Conservation (phyloP, 2,329 filamentous ascomycete genomes). For the Dothideomycetes sp. region DNA sequence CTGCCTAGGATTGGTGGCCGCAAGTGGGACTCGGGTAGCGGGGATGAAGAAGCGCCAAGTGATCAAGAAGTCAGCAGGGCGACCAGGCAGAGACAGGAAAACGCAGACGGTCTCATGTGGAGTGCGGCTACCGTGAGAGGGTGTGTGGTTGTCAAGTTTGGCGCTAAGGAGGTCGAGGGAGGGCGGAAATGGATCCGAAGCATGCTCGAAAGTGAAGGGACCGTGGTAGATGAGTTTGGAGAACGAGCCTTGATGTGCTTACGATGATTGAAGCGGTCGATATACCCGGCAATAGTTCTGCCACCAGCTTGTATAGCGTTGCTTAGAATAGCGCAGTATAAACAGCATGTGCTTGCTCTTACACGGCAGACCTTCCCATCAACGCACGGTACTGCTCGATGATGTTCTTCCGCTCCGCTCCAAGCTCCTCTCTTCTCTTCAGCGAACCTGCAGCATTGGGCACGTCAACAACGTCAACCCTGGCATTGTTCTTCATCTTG, state of each 20-base stretch:
- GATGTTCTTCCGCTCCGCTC: slow-evolving; percentile 56
- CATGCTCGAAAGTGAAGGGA: slow-evolving; percentile 67
- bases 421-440: slow-evolving; percentile 60
- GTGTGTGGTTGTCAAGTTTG: slow-evolving; percentile 87
- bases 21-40: slow-evolving; percentile 48
- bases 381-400: slow-evolving; percentile 62
- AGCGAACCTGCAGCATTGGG: slow-evolving; percentile 61
- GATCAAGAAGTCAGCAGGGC: slow-evolving; percentile 35
- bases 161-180: slow-evolving; percentile 68
- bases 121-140: slow-evolving; percentile 70
- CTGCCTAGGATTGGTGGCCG: slow-evolving; percentile 73
- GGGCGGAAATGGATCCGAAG: slow-evolving; percentile 68
- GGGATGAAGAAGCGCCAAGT: slow-evolving; percentile 26
- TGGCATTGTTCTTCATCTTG: slow-evolving; percentile 52
- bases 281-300: not conserved
- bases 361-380: too few relatives aligned
- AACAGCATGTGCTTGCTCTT: too few relatives aligned
- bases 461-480: slow-evolving; percentile 56
- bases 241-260: slow-evolving; percentile 72
- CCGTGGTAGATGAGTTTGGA: slow-evolving; percentile 60
- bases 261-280: slow-evolving; percentile 11
- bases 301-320: not conserved
- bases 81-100: slow-evolving; percentile 48
- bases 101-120: slow-evolving; percentile 57
- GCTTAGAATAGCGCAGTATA: too few relatives aligned